Evolutionary conservation across 192 early-diverging fungal species (phyloP).

Genomic region (Gamsiella multidivaricata): DNA sequence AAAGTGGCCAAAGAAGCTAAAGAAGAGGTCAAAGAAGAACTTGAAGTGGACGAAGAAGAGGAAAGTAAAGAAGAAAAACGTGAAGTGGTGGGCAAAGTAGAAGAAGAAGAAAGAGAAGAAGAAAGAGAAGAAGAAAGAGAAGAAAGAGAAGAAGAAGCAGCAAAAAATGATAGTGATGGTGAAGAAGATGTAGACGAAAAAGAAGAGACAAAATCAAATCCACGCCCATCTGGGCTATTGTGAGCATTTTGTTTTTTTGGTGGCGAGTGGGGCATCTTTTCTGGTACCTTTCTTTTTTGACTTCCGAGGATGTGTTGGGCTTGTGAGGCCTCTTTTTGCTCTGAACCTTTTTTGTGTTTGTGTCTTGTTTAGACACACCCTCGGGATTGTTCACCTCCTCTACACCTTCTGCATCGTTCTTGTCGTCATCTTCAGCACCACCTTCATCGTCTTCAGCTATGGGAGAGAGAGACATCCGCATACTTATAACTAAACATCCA

Average conservation of each 20-base stretch:
- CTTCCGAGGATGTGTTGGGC: no score
- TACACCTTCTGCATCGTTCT: no score
- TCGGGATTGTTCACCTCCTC: no score
- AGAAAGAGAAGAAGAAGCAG: not conserved
- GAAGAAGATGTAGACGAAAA: not conserved
- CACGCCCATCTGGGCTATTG: not conserved
- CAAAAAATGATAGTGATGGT: not conserved
- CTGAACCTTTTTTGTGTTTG: no score
- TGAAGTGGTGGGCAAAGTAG: not conserved
- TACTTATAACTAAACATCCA: not conserved
- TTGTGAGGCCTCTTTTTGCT: no score
- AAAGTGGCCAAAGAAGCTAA: no score
- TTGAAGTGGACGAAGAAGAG: not conserved
- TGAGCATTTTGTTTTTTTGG: constrained; percentile 1
- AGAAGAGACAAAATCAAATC: not conserved
- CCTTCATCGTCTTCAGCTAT: no score
- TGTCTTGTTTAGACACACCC: no score
- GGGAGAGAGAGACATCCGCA: not conserved
- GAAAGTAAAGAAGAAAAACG: not conserved
- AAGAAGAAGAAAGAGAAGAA: not conserved
- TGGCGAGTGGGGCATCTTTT: not conserved
- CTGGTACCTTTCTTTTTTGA: not conserved
- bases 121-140: not conserved
- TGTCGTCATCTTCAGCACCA: no score
- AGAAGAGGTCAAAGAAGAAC: no score